Base-by-base conservation (phyloP, 306 rosid genomes). In the Coriaria nepalensis region DNA sequence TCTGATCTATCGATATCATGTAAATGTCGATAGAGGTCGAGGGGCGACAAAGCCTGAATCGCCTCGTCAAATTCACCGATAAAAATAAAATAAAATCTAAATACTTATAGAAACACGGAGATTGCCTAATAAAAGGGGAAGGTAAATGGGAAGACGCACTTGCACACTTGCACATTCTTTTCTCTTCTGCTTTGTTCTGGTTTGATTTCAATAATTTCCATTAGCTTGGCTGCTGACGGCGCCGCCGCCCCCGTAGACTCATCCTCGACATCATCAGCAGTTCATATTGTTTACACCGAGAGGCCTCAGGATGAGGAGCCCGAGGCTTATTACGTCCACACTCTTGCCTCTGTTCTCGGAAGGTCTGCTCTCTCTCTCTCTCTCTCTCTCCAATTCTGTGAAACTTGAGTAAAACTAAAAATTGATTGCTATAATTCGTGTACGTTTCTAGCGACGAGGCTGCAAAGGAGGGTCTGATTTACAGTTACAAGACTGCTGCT, bases 231-330 rank as follows among this genome's bases (percentile, higher is more conserved):
- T 9, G 73, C 72, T 5, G 68, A 73, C 1, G 57, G 74, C 9
- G 51, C 67, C 44, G 51, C 69, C 45, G 36, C 32, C 8, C 20
- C 72, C 39, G 40, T 4, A 6, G 64, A 33, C 37, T 29, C 75
- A 0, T 10, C 78, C 0, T n/a, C 82, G 6, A 49, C 65, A 42
- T 59, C 83, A 4, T 11, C 63, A 0, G 72, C 87, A 0, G 95
- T 90, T 52, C 92, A 90, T 63, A 90, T 90, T 48, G 60, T 90
- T 0, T 84, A 90, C 74, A 79, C 93, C 4, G 95, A 90, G 70
- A 53, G 45, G 11, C 92, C 92, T 6, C 64, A 64, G 12, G 49
- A 54, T 14, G 82, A 79, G 54, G 94, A 90, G 10, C 77, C 90
- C 5, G 93, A 79, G 76, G 69, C 88, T 15, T 81, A 51, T 51